These are phyloP conservation scores for Aspergillus panamensis DNA, from an alignment of 495 filamentous ascomycete species.

Conservation along the genomic window DNA sequence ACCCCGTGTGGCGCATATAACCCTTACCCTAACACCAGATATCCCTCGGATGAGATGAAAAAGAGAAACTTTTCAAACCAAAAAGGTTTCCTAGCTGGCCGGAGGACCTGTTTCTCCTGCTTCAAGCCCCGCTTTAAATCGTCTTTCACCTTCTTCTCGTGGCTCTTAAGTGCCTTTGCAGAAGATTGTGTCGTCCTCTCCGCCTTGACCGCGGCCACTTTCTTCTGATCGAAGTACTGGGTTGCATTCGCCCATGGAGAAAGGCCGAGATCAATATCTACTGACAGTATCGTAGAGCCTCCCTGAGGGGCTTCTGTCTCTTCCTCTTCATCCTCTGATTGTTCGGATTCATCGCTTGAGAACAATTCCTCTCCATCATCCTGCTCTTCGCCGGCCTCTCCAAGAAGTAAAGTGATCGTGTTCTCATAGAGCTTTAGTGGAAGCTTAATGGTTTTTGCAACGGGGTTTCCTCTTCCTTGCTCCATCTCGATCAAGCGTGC, in stretches of 20 bases:
- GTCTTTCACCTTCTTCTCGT: slow-evolving; percentile 78
- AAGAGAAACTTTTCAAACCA: slow-evolving; percentile 98
- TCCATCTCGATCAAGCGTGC: slow-evolving; percentile 83
- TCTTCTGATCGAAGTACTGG: slow-evolving; percentile 88
- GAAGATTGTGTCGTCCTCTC: slow-evolving; percentile 82
- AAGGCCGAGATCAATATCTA: slow-evolving; percentile 82
- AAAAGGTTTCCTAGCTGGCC: slow-evolving; percentile 72
- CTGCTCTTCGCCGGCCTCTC: slow-evolving; percentile 60
- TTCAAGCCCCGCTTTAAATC: slow-evolving; percentile 84
- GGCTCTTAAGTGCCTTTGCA: slow-evolving; percentile 78
- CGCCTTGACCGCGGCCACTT: slow-evolving; percentile 75
- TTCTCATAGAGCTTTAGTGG: slow-evolving; percentile 89
- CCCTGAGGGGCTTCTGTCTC: slow-evolving; percentile 34
- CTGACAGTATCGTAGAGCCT: slow-evolving; percentile 44
- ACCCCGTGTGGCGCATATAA: not conserved
- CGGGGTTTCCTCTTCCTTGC: slow-evolving; percentile 72
- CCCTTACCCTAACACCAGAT: slow-evolving; percentile 69
- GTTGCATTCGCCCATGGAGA: slow-evolving; percentile 84
- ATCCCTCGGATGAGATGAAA: slow-evolving; percentile 95
- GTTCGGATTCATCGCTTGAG: slow-evolving; percentile 58
- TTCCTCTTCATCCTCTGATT: slow-evolving; percentile 51
- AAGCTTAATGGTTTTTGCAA: slow-evolving; percentile 81
- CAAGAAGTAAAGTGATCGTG: slow-evolving; percentile 74
- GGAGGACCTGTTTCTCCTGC: slow-evolving; percentile 85
- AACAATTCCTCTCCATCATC: slow-evolving; percentile 52